Percentiles rank a stretch among this genome's conserved stretches.
phyloP scores from a whole-genome alignment of 176 grass and related monocot genomes.

The Avena insularis region DNA sequence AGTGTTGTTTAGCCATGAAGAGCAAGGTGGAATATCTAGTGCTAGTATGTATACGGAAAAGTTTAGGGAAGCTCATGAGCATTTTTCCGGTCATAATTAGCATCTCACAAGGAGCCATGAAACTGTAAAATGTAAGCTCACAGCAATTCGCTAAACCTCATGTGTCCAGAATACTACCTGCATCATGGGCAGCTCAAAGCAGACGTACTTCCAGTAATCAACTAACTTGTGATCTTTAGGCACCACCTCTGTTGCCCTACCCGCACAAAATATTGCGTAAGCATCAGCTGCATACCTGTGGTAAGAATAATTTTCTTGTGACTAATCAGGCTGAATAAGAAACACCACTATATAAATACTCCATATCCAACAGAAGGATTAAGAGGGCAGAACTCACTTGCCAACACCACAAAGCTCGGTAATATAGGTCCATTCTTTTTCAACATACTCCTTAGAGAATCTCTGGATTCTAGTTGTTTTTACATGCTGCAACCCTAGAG shows the following conservation, averaged over 20 bases:
- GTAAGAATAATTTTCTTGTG: constrained; percentile 1
- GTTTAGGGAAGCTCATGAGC: background rate
- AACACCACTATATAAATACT: background rate
- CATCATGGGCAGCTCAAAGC: constrained; percentile 28
- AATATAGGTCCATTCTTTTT: constrained; percentile 60
- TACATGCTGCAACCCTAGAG: constrained; percentile 57
- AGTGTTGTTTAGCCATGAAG: background rate
- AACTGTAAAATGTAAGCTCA: constrained; percentile 14
- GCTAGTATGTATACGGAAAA: background rate
- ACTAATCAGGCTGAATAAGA: background rate
- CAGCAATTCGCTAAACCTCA: background rate
- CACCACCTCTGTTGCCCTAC: constrained; percentile 55
- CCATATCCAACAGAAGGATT: constrained; percentile 1
- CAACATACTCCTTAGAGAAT: constrained; percentile 56
- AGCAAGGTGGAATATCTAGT: background rate
- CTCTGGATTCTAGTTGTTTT: constrained; percentile 55
- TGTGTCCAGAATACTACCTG: constrained; percentile 32
- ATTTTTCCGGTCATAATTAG: constrained; percentile 1
- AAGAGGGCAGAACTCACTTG: constrained; percentile 57
- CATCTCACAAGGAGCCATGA: constrained; percentile 10
- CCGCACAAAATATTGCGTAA: constrained; percentile 80
- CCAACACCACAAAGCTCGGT: constrained; percentile 74
- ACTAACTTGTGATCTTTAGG: constrained; percentile 78
- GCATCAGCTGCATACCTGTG: constrained; percentile 88
- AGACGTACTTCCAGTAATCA: constrained; percentile 73